These are phyloP conservation scores for Calonectria naviculata DNA, from an alignment of 2,329 filamentous ascomycete genomes.

Conservation along the genomic window DNA sequence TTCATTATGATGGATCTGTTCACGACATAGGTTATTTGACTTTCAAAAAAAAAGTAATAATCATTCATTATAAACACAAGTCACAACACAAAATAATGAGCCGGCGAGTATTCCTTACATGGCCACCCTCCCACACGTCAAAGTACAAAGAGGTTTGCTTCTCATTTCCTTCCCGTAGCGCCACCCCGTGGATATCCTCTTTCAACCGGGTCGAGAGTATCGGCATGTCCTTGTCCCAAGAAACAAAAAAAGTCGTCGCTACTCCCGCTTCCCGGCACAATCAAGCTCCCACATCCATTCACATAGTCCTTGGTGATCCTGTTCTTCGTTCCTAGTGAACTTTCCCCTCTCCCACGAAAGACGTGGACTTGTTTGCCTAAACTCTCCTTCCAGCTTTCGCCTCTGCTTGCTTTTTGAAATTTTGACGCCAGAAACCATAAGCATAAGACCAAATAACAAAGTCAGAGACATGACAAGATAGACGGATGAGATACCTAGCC, in stretches of 20 bases:
- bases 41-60: constrained; percentile 31
- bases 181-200: constrained; percentile 28
- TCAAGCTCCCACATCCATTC: constrained; percentile 21
- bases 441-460: constrained; percentile 18
- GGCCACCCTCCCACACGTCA: constrained; percentile 32
- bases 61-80: constrained; percentile 43
- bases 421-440: constrained; percentile 23
- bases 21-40: no score
- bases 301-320: constrained; percentile 4
- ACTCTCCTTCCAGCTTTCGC: constrained; percentile 3
- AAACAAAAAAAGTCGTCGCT: constrained; percentile 34
- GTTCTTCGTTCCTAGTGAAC: not conserved
- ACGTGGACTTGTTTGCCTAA: not conserved
- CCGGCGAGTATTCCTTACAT: constrained; percentile 36
- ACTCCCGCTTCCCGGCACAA: constrained; percentile 24
- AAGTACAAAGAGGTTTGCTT: constrained; percentile 39
- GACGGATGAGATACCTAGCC: not conserved
- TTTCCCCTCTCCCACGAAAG: not conserved
- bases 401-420: constrained; percentile 23
- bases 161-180: constrained; percentile 37
- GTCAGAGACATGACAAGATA: constrained; percentile 18
- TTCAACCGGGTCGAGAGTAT: constrained; percentile 23
- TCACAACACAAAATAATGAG: constrained; percentile 35
- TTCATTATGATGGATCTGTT: not conserved
- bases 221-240: constrained; percentile 34